Evolutionary conservation across 2,329 filamentous ascomycete species (phyloP).

Genomic region (Seiridium unicorne): DNA sequence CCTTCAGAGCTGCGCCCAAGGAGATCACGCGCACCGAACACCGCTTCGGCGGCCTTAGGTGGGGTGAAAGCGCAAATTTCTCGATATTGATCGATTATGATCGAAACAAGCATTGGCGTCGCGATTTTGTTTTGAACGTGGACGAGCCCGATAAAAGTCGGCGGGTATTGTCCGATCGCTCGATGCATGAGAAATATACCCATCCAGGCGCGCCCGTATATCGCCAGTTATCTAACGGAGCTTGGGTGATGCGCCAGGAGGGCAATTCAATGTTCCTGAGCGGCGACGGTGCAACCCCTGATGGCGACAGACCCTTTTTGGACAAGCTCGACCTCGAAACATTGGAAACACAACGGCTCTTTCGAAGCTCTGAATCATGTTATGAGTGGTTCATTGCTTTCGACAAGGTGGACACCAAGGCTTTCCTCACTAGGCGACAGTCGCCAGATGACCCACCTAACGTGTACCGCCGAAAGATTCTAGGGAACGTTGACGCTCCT

Average conservation of each 20-base stretch:
- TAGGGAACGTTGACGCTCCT: neutral
- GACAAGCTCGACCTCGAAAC: neutral
- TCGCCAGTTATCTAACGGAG: neutral
- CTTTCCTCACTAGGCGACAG: neutral
- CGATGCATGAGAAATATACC: neutral
- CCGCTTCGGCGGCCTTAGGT: neutral
- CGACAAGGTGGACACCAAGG: neutral
- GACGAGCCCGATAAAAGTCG: neutral
- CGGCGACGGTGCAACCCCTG: neutral
- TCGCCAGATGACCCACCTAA: slow-evolving; percentile 1
- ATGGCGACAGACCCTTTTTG: neutral
- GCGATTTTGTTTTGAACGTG: neutral
- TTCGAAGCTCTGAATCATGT: neutral
- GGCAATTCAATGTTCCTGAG: neutral
- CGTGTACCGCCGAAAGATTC: neutral
- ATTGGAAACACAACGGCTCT: neutral
- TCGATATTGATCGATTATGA: neutral
- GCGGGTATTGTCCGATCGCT: neutral
- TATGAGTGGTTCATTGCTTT: neutral
- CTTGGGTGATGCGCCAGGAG: neutral
- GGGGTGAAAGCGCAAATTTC: neutral
- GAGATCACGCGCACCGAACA: neutral
- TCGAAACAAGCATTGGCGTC: neutral
- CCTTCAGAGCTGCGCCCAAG: neutral
- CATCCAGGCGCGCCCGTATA: neutral